Base-by-base conservation (phyloP, 306 rosid species). In the Abrus precatorius region DNA sequence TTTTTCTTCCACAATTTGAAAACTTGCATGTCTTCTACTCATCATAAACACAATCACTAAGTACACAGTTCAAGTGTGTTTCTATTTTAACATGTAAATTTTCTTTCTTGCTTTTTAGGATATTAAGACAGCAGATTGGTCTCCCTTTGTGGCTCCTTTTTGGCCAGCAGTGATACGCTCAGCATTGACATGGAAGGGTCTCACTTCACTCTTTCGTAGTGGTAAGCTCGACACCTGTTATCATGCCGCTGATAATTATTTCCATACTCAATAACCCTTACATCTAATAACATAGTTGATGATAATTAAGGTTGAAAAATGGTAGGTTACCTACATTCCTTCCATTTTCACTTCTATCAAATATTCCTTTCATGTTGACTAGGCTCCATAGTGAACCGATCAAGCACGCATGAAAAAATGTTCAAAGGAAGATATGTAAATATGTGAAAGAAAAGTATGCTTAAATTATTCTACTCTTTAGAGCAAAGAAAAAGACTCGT, bases 121-220 rank as follows among this genome's bases (percentile, higher is more conserved):
- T 77, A 91, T 95, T 69, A 90, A 89, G 75, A 69, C 90, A 14
- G 97, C 88, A 82, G 97, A 95, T 65, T 95, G 99, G 99, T 90
- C 99, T 41, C 38, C 57, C 13, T 78, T 65, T 83, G 99, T 95
- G 38, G 95, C 99, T 48, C 97, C 97, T 33, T 95, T 95, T 82
- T 95, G 99, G 99, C 97, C 97, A 1, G 99, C 99, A 5, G 97
- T 95, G 50, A 93, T 95, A 34, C 92, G 92, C 44, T 91, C 99
- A 0, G 94, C 95, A 0, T 74, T 95, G 56, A 87, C 97, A 33
- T 93, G 97, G 93, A 90, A 88, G 74, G 99, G 97, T 73, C 73
- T 95, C 78, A 79, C 90, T 60, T 95, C 97, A 2, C 86, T 95
- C 73, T 59, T 95, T 43, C 84, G 86, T 41, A 81, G 84, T 9